Evolutionary conservation across 2,329 filamentous ascomycete genomes (phyloP).

Genomic region (Ustilaginoidea virens): DNA sequence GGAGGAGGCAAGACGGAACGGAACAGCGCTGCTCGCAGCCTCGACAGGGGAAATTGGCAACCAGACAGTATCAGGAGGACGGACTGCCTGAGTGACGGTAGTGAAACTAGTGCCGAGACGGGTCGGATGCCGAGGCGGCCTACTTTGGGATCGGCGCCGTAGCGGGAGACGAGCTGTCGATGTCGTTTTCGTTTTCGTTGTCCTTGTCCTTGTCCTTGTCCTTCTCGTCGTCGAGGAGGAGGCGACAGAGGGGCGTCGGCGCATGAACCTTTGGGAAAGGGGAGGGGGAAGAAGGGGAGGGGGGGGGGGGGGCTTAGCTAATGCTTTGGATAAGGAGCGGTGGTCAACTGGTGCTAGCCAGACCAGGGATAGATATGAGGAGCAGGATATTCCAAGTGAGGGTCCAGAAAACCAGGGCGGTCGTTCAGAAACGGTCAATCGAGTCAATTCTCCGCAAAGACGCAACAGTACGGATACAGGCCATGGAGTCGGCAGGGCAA

Average conservation of each 20-base stretch:
- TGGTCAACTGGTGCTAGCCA: neutral
- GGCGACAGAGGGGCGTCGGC: slow-evolving; percentile 3
- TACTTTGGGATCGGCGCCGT: neutral
- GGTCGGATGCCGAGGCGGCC: neutral
- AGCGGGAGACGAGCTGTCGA: neutral
- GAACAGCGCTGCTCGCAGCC: too few relatives aligned
- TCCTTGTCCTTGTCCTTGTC: too few relatives aligned
- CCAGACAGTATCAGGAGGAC: too few relatives aligned
- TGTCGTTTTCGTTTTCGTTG: too few relatives aligned
- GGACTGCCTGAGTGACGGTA: neutral
- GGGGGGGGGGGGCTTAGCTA: neutral
- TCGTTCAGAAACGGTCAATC: too few relatives aligned
- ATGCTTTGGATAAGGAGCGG: neutral
- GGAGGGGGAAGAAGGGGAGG: neutral
- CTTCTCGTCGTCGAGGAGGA: slow-evolving; percentile 1
- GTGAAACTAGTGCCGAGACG: neutral
- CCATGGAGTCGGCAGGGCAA: neutral
- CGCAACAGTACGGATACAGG: too few relatives aligned
- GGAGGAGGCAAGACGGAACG: too few relatives aligned
- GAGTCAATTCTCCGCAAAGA: too few relatives aligned
- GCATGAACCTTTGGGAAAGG: slow-evolving; percentile 4
- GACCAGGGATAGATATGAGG: too few relatives aligned
- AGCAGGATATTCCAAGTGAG: neutral
- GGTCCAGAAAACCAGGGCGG: too few relatives aligned
- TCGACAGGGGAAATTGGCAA: too few relatives aligned